Evolutionary conservation across 2,329 filamentous ascomycete species (phyloP), one percentile per base, ranked within the genome.

Genomic region (Cladobotryum protrusum): DNA sequence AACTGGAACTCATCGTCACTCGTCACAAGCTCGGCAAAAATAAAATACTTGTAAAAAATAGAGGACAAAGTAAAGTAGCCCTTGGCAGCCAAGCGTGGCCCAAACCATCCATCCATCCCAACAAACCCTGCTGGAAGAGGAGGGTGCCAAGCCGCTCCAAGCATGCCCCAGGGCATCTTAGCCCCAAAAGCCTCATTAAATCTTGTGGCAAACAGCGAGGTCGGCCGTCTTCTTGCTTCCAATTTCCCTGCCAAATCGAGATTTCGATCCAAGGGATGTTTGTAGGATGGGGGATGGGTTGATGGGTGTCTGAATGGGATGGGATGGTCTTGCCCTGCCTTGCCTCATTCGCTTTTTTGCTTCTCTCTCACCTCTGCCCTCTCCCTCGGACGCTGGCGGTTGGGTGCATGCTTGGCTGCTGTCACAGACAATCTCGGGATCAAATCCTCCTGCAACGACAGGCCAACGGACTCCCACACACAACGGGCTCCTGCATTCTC

Each of bases 171-270:
- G 41, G 47, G 41, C 32, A 39, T 18, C 19, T 32, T 39, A 43
- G 48, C 43, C 47, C 41, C 48, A 50, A 50, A 45, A 50, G 37
- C 43, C 48, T 49, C 48, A 45, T 4, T 34, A 24, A 45, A 29
- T 29, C 34, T 37, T 36, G 48, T 50, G 48, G 48, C 48, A 37
- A 50, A 50, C 32, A 43, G 39, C 43, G 33, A 29, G 24, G 24
- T 29, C 24, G 43, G 32, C 39, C 43, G 48, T 18, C 17, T 32
- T 37, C 14, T 37, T 44, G 43, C 36, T 42, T 17, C 35, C 32
- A 19, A 17, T 20, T 34, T 20, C 33, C 45, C 32, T 33, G 37
- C 35, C 15, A 37, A 50, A 46, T 50, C 48, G 43, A 46, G 48
- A 46, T 50, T 42, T 37, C 48, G 43, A 46, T 43, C 19, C 24